phyloP scores from a whole-genome alignment of 768 basidiomycete genomes.

The Mycena epipterygia region DNA sequence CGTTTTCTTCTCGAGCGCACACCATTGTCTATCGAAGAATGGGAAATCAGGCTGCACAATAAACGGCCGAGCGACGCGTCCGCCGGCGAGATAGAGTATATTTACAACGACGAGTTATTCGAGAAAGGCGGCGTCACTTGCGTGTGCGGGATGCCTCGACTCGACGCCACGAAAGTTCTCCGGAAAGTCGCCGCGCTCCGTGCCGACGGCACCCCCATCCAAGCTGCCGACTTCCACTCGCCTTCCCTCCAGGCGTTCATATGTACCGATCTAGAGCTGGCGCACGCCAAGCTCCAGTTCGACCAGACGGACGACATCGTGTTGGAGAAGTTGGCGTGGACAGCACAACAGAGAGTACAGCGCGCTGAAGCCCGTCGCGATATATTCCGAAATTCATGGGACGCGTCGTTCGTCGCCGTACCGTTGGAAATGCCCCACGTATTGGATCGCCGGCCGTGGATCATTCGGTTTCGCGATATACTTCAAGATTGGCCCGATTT shows the following conservation, averaged over 20 bases:
- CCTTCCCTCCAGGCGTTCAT: constrained; percentile 23
- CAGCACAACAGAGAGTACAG: background rate
- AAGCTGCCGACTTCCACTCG: constrained; percentile 23
- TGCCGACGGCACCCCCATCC: constrained; percentile 16
- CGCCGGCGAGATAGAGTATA: background rate
- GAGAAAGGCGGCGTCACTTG: background rate
- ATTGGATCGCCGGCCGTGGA: constrained; percentile 9
- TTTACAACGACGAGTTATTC: background rate
- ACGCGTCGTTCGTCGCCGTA: constrained; percentile 10
- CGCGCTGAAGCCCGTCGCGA: constrained; percentile 1
- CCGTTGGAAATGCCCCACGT: constrained; percentile 21
- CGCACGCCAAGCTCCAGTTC: constrained; percentile 28
- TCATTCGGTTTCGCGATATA: constrained; percentile 7
- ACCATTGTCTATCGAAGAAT: constrained; percentile 11
- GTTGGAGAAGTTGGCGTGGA: background rate
- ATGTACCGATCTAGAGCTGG: constrained; percentile 19
- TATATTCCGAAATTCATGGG: constrained; percentile 23
- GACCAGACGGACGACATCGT: constrained; percentile 29
- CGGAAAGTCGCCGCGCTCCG: constrained; percentile 7
- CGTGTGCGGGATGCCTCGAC: constrained; percentile 13
- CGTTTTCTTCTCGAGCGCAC: background rate
- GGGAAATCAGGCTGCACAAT: constrained; percentile 28
- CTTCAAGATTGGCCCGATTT: constrained; percentile 25
- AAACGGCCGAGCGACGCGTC: background rate
- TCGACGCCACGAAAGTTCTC: background rate